Evolutionary conservation across 805 yeast species (phyloP), one percentile per base, ranked within the genome.

Genomic region (Jamesozyma gamospora): DNA sequence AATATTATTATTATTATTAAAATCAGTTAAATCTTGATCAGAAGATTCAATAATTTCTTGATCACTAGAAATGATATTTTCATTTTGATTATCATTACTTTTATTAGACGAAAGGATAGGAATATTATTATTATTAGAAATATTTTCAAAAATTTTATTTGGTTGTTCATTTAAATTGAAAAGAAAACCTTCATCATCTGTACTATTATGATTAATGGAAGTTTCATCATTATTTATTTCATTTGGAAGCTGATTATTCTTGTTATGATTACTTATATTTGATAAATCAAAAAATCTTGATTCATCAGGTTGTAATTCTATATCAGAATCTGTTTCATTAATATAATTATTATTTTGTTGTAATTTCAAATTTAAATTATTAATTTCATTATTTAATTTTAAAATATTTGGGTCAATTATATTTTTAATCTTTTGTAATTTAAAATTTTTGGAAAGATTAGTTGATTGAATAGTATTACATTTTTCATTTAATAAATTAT

Each of bases 381-480:
- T 5, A 12, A 38, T 30, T 18, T 41, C 34, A 4, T 37, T 25
- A n/a, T 46, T 45, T 4, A 56, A 17, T 15, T 32, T 18, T 3
- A 25, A 17, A 13, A 55, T 39, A 13, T 44, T 37, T 1, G 60
- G 56, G 19, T 49, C 47, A 5, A 58, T 44, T 13, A 38, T 41
- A 14, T 41, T 42, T 11, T 35, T 33, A 24, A 58, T 28, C 33
- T 55, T 50, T 2, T 43, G 29, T 34, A 51, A 46, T 43, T 69
- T 69, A 10, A 54, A 52, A 45, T 65, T 71, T 39, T 66, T 69
- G 1, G 72, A 67, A 15, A 69, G 47, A 4, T 68, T 58, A 1
- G 71, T 66, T 0, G 72, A 66, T 40, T 66, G 66, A 34, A 63
- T 55, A 2, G 67, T 50, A 14, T 49, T 46, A n/a, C 66, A 54